These are phyloP conservation scores for Fusarium piperis DNA, from an alignment of 2,329 filamentous ascomycete genomes.

Conservation along the genomic window DNA sequence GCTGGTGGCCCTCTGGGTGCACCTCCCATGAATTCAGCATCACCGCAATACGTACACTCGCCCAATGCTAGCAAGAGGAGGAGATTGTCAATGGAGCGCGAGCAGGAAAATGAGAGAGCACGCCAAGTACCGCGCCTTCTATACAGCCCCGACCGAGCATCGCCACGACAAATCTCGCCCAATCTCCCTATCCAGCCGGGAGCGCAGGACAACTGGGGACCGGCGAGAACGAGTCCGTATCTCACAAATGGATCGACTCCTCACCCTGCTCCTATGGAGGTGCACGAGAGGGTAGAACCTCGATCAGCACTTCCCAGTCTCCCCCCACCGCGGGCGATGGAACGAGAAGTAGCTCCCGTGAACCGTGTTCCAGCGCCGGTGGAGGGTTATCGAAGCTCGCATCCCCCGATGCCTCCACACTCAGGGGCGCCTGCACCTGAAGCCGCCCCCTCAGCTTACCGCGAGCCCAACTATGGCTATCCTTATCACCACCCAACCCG, in stretches of 20 bases:
- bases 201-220: slow-evolving; percentile 49
- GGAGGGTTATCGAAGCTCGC: slow-evolving; percentile 51
- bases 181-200: slow-evolving; percentile 35
- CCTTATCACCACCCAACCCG: slow-evolving; percentile 56
- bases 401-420: slow-evolving; percentile 32
- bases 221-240: slow-evolving; percentile 48
- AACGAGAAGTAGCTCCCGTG: slow-evolving; percentile 47
- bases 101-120: slow-evolving; percentile 50
- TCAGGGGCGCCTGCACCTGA: slow-evolving; percentile 46
- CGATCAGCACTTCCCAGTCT: slow-evolving; percentile 55
- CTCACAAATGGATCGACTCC: slow-evolving; percentile 39
- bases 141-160: slow-evolving; percentile 47
- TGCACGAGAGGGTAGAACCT: slow-evolving; percentile 48
- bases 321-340: slow-evolving; percentile 49
- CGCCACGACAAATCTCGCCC: slow-evolving; percentile 50
- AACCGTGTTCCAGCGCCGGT: slow-evolving; percentile 45
- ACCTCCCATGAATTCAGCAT: slow-evolving; percentile 45
- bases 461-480: slow-evolving; percentile 49
- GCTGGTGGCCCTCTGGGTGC: slow-evolving; percentile 49
- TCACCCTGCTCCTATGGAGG: slow-evolving; percentile 47
- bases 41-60: slow-evolving; percentile 61
- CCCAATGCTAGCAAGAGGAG: slow-evolving; percentile 60
- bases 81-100: slow-evolving; percentile 55
- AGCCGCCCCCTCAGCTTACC: slow-evolving; percentile 45
- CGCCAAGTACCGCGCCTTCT: slow-evolving; percentile 61